Evolutionary conservation across 495 filamentous ascomycete species (phyloP), one percentile per base, ranked within the genome.

Genomic region (Bacidia gigantensis): DNA sequence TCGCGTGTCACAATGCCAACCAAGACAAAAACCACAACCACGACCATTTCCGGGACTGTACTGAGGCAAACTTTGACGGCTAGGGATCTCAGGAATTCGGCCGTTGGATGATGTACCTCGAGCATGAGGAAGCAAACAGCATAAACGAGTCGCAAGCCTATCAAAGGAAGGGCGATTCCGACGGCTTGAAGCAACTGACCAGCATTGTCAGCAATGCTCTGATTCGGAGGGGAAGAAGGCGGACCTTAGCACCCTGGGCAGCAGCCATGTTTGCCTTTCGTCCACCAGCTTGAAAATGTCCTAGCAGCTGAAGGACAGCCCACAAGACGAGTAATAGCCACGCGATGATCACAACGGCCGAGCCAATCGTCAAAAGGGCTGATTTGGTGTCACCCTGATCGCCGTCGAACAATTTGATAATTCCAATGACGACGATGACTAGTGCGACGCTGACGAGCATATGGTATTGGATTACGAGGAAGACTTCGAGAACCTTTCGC

Each of bases 311-410:
- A 17, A 53, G 46, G 3, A 62, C 1, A 0, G 62, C 54, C 41
- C 61, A 58, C 7, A 52, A 2, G 25, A 58, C 52, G 20, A 69
- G 53, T 17, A 66, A 51, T 11, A 62, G 48, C 67, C 67, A 70
- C 18, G 53, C 45, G n/a, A 67, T 11, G 18, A 67, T 47, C 25
- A 69, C 53, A 3, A 71, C 29, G 1, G 62, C 59, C 7, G 64
- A 59, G 14, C 68, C 69, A 2, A 50, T 58, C 40, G 65, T 63
- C 26, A 67, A 61, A n/a, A 66, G 53, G 1, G 39, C 47, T 7
- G 57, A 48, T 20, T 59, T 61, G 32, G 57, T 60, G 1, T 58
- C n/a, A 9, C 53, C 54, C 10, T 58, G 45, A 1, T 56, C 48
- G 2, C 53, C 51, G 1, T 42, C 35, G 32, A 57, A 54, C 26